Evolutionary conservation across 495 filamentous ascomycete genomes (phyloP), one percentile per base, ranked within the genome.

Genomic region (Aspergillus panamensis): DNA sequence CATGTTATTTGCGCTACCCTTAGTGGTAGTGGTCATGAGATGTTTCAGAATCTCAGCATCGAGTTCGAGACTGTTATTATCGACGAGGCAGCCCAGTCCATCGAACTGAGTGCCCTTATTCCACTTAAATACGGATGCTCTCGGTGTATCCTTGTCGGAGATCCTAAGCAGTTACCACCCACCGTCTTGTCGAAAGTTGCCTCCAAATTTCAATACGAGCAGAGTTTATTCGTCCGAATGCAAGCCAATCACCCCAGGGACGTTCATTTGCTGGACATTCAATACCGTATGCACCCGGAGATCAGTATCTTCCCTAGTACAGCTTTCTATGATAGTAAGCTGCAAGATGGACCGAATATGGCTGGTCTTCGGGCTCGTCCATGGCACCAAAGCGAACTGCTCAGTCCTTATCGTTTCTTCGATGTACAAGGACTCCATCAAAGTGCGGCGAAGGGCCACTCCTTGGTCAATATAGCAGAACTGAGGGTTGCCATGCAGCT

Each of bases 1-100:
- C 88, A 97, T 72, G 87, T 97, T 30, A 87, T 98, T 42, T 98
- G 94, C 69, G 89, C 94, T 20, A 98, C 94, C 0, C 85, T 98
- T 52, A 96, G 91, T 68, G 94, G 92, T 53, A 92, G 88, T 72
- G 94, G 94, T 14, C 95, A 97, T 63, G 95, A 98, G 50, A 96
- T 98, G 87, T 96, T 98, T 76, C 91, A 92, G 72, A 87, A 86
- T 62, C 73, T 97, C 49, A 92, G 89, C 62, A 91, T 97, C 51
- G 94, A 97, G 69, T 97, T 98, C 61, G 94, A 98, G 72, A 97
- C 94, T 0, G 94, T 98, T 59, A 88, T 98, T 65, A 96, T 98
- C 65, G 94, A 98, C 65, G 94, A 98, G 78, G 94, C 94, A 2
- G 94, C 94, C 17, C 94, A 98, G 77, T 98, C 91, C 58, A 94